Conservation (phyloP, 805 yeast species). For the Candida ovalis region DNA sequence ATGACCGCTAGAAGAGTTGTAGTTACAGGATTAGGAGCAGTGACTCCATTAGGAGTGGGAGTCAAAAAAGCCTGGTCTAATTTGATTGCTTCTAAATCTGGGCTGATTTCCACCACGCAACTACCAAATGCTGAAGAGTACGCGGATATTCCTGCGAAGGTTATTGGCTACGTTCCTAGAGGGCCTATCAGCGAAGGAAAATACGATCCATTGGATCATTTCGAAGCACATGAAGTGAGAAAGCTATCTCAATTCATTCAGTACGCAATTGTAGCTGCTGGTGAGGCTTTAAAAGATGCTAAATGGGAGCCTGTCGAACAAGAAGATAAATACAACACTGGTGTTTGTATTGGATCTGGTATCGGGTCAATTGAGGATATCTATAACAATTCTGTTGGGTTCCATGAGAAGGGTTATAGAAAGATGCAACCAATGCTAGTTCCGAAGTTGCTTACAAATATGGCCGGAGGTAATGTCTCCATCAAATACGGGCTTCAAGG, state of each 20-base stretch:
- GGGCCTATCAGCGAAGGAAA: slow-evolving; percentile 34
- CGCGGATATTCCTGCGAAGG: slow-evolving; percentile 60
- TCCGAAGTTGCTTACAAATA: slow-evolving; percentile 78
- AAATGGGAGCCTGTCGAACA: slow-evolving; percentile 40
- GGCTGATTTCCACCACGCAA: slow-evolving; percentile 51
- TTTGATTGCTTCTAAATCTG: slow-evolving; percentile 50
- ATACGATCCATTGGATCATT: slow-evolving; percentile 52
- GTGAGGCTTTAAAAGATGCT: slow-evolving; percentile 75
- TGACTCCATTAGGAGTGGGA: slow-evolving; percentile 84
- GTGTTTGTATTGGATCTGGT: slow-evolving; percentile 91
- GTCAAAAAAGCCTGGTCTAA: slow-evolving; percentile 49
- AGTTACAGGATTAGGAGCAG: slow-evolving; percentile 85
- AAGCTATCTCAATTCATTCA: slow-evolving; percentile 71
- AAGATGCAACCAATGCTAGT: slow-evolving; percentile 82
- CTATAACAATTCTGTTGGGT: slow-evolving; percentile 57
- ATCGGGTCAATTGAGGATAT: slow-evolving; percentile 82
- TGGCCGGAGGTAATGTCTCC: slow-evolving; percentile 92
- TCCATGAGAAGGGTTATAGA: slow-evolving; percentile 49
- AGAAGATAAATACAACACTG: slow-evolving; percentile 39
- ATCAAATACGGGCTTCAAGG: slow-evolving; percentile 76
- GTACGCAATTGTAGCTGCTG: slow-evolving; percentile 71
- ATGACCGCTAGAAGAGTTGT: slow-evolving; percentile 58
- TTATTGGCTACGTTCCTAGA: slow-evolving; percentile 70
- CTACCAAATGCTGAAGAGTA: slow-evolving; percentile 43
- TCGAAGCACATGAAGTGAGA: slow-evolving; percentile 47